These are phyloP conservation scores for Cenchrus purpureus DNA, from an alignment of 176 grass and related monocot genomes.

Conservation along the genomic window DNA sequence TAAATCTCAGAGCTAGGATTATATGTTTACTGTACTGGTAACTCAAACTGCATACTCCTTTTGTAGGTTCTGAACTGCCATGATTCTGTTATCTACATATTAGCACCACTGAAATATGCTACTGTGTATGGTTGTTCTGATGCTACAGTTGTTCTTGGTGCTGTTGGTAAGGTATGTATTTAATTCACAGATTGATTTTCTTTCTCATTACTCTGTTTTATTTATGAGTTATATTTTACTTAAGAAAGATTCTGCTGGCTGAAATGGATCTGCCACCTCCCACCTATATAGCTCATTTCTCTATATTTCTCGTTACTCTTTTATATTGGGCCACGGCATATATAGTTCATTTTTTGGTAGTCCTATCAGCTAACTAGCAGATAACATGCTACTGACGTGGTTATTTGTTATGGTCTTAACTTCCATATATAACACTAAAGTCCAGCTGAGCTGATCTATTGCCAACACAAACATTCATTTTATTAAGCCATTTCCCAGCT, in stretches of 20 bases:
- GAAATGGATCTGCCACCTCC: neutral
- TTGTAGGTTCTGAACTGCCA: constrained; percentile 96
- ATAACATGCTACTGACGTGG: neutral
- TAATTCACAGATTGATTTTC: neutral
- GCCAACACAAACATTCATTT: neutral
- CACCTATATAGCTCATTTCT: too few species aligned
- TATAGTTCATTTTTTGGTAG: neutral
- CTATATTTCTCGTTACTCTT: too few species aligned
- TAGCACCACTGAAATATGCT: constrained; percentile 86
- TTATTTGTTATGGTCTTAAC: neutral
- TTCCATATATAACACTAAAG: neutral
- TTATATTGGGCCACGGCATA: too few species aligned
- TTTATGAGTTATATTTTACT: neutral
- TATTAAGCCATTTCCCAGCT: neutral
- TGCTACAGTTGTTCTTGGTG: constrained; percentile 76
- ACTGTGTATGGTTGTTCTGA: constrained; percentile 81
- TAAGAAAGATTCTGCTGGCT: constrained; percentile 20
- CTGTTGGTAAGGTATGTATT: constrained; percentile 78
- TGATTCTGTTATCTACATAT: constrained; percentile 95
- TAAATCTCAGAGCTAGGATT: constrained; percentile 4
- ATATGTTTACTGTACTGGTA: neutral
- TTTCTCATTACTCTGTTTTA: constrained; percentile 3
- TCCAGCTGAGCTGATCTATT: neutral
- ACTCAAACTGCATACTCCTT: constrained; percentile 15
- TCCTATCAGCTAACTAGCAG: constrained; percentile 12